phyloP scores from a whole-genome alignment of 768 basidiomycete species.

The Boletus insuetus region DNA sequence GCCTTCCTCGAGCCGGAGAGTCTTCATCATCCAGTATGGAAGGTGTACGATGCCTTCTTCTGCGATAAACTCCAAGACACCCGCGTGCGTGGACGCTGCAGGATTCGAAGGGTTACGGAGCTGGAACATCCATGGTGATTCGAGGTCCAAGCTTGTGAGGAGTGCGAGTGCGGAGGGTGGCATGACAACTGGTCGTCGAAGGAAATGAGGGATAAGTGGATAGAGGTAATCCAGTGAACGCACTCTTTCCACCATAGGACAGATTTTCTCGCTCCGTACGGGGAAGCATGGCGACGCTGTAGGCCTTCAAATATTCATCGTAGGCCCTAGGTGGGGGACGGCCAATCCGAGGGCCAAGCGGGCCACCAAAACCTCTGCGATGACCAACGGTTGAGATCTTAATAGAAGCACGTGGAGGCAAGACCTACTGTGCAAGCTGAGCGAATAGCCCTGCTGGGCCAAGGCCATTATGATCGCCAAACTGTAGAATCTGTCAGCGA shows the following conservation, averaged over 20 bases:
- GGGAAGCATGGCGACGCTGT: conserved; percentile 92
- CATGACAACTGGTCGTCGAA: conserved; percentile 75
- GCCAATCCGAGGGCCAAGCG: conserved; percentile 44
- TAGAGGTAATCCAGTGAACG: conserved; percentile 37
- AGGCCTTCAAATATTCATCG: conserved; percentile 92
- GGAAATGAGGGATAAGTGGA: conserved; percentile 7
- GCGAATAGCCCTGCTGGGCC: conserved; percentile 60
- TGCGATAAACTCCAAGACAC: conserved; percentile 98
- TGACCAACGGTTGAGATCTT: conserved; percentile 16
- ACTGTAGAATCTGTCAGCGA: conserved; percentile 29
- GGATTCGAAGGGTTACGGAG: conserved; percentile 85
- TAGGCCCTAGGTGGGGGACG: conserved; percentile 68
- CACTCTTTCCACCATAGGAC: conserved; percentile 96
- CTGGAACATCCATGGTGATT: conserved; percentile 94
- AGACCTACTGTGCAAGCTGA: conserved; percentile 59
- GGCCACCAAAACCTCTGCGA: conserved; percentile 52
- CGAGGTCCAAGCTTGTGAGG: conserved; percentile 83
- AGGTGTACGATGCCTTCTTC: conserved; percentile 94
- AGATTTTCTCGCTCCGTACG: conserved; percentile 85
- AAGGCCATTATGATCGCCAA: conserved; percentile 34
- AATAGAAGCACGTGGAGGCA: not conserved
- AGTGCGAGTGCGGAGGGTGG: conserved; percentile 92
- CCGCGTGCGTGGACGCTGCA: conserved; percentile 87
- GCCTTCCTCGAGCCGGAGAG: conserved; percentile 87
- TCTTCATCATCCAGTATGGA: conserved; percentile 99